These are phyloP conservation scores for Bipolaris gigantea DNA, from an alignment of 2,329 filamentous ascomycete genomes.

Conservation along the genomic window DNA sequence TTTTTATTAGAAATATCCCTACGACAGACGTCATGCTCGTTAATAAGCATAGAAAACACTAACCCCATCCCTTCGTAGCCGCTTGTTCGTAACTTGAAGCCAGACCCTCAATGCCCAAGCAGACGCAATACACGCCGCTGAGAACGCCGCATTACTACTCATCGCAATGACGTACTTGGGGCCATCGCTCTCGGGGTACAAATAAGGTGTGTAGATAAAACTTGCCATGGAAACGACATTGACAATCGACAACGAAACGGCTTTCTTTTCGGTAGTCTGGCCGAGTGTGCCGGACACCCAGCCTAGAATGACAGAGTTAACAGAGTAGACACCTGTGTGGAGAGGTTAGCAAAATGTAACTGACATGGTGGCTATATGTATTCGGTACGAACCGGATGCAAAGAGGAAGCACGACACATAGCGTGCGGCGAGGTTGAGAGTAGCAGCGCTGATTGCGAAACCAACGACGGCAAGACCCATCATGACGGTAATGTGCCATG, in stretches of 20 bases:
- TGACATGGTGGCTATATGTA: too few relatives aligned
- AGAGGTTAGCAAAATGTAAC: background rate
- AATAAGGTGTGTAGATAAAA: constrained; percentile 45
- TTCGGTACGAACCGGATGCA: constrained; percentile 2
- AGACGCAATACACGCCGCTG: constrained; percentile 15
- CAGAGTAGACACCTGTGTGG: constrained; percentile 19
- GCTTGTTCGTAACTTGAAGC: constrained; percentile 15
- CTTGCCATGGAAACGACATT: constrained; percentile 47
- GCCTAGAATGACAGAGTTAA: constrained; percentile 41
- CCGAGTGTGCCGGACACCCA: constrained; percentile 49
- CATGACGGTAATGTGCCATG: constrained; percentile 46
- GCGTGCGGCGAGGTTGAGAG: constrained; percentile 4
- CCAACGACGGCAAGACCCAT: constrained; percentile 44
- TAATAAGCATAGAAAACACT: background rate
- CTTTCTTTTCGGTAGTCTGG: constrained; percentile 50
- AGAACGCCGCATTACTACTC: constrained; percentile 26
- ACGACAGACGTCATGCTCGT: background rate
- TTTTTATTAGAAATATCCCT: background rate
- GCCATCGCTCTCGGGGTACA: constrained; percentile 37
- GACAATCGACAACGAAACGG: constrained; percentile 48
- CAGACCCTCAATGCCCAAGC: constrained; percentile 21
- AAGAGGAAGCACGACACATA: constrained; percentile 10
- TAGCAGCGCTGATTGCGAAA: constrained; percentile 41
- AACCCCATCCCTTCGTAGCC: constrained; percentile 9
- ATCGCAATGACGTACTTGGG: constrained; percentile 28